These are phyloP conservation scores for Rhodotorula mucilaginosa DNA, from an alignment of 1,284 basidiomycete species.

Conservation along the genomic window DNA sequence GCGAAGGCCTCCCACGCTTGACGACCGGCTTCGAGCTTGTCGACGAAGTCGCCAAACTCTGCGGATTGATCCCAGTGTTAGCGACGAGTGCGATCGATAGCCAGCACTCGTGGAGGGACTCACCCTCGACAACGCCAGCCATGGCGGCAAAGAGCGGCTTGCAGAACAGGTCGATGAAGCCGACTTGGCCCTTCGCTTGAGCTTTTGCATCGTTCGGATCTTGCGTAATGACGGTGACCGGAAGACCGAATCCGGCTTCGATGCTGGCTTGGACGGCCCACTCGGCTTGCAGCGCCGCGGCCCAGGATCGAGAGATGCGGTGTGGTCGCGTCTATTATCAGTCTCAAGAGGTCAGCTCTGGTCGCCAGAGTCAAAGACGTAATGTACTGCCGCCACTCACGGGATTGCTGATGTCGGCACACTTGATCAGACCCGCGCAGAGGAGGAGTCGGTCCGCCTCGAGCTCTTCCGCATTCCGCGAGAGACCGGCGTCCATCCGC, in stretches of 20 bases:
- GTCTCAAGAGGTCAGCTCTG: slow-evolving; percentile 2
- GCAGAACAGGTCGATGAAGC: slow-evolving; percentile 78
- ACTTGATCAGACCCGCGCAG: slow-evolving; percentile 90
- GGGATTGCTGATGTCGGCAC: slow-evolving; percentile 94
- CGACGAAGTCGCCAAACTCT: slow-evolving; percentile 42
- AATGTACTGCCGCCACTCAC: slow-evolving; percentile 51
- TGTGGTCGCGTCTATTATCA: slow-evolving; percentile 76
- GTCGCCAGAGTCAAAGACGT: slow-evolving; percentile 8
- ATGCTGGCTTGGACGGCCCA: slow-evolving; percentile 82
- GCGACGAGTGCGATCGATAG: neutral
- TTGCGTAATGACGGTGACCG: slow-evolving; percentile 61
- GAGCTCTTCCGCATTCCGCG: slow-evolving; percentile 29
- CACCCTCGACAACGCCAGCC: slow-evolving; percentile 69
- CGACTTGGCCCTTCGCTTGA: slow-evolving; percentile 82
- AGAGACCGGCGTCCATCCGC: neutral
- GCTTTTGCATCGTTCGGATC: slow-evolving; percentile 53
- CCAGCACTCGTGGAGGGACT: slow-evolving; percentile 40
- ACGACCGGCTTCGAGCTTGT: slow-evolving; percentile 41
- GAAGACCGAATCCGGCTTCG: slow-evolving; percentile 71
- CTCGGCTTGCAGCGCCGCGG: slow-evolving; percentile 76
- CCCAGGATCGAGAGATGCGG: slow-evolving; percentile 84
- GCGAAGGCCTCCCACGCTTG: slow-evolving; percentile 43
- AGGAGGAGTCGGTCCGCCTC: slow-evolving; percentile 64
- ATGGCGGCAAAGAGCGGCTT: slow-evolving; percentile 76
- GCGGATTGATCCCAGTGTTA: neutral